These are phyloP conservation scores for Collybiopsis luxurians DNA, from an alignment of 768 basidiomycete genomes.

Conservation along the genomic window DNA sequence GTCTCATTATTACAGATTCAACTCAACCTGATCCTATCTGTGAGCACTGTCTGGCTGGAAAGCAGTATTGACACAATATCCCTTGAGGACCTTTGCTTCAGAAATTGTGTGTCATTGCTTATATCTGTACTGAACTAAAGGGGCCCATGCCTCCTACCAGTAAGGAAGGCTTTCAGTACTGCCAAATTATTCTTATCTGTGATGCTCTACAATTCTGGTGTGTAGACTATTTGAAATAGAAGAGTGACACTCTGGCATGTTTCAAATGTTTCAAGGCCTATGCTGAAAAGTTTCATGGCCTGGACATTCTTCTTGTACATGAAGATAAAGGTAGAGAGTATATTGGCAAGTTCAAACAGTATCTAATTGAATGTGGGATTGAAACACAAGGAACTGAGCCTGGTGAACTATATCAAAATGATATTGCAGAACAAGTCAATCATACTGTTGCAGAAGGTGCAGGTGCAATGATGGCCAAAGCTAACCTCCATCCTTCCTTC, in stretches of 20 bases:
- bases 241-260: slow-evolving; percentile 13
- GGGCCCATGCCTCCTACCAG: slow-evolving; percentile 16
- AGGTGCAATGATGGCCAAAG: slow-evolving; percentile 17
- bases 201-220: slow-evolving; percentile 1
- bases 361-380: slow-evolving; percentile 14
- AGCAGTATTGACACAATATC: slow-evolving; percentile 2
- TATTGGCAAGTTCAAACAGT: slow-evolving; percentile 6
- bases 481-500: slow-evolving; percentile 15
- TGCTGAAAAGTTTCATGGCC: slow-evolving; percentile 13
- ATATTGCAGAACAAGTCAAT: slow-evolving; percentile 28
- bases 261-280: slow-evolving; percentile 20
- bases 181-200: slow-evolving; percentile 19
- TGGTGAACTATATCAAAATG: slow-evolving; percentile 24
- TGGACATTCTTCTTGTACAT: background rate
- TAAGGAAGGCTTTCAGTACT: slow-evolving; percentile 15
- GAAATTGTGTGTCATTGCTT: background rate
- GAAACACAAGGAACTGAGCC: slow-evolving; percentile 16
- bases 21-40: slow-evolving; percentile 17
- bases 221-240: slow-evolving; percentile 10
- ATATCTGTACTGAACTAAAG: slow-evolving; percentile 15
- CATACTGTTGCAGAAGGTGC: slow-evolving; percentile 18
- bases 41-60: slow-evolving; percentile 20
- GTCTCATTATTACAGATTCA: slow-evolving; percentile 13
- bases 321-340: slow-evolving; percentile 16
- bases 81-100: background rate